Evolutionary conservation across 2,329 filamentous ascomycete species (phyloP), one percentile per base, ranked within the genome.

Genomic region (Aspergillaceae sp.): DNA sequence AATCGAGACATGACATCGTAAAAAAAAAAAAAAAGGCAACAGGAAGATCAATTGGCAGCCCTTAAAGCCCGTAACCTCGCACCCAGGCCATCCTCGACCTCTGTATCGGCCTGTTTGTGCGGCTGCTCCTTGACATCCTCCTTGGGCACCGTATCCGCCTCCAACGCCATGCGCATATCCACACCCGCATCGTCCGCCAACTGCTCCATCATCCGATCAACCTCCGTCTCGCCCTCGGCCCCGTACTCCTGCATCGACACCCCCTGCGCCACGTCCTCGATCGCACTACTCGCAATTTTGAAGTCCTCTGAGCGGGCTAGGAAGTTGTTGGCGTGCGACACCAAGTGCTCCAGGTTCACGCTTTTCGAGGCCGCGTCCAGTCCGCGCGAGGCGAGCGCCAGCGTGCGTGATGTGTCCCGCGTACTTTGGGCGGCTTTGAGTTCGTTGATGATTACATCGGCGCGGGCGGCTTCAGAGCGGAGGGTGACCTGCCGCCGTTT

Each of bases 401-500:
- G 64, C 0, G 69, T 70, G 3, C 66, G 61, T 2, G 70, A 71
- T 7, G 70, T 71, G 40, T 71, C 70, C 7, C 71, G 68, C 37
- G 71, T 74, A 45, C 65, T 69, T 41, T 73, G 70, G 1, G 70
- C 71, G 10, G 71, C 71, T 50, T 73, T 71, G 3, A 74, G 65
- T 45, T 72, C 69, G 45, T 71, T 71, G 52, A 71, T 72, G n/a
- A 74, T 72, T 0, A 72, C 71, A 46, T 74, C 71, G 38, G 71
- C 70, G 11, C 70, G 67, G 9, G 70, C 70, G 5, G 71, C 69
- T 52, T 73, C 67, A 5, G 68, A 65, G 46, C 66, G 65, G 4
- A 74, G 66, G 8, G 67, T 68, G 11, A 73, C 65, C 48, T 71
- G 66, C 49, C 71, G 67, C 44, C 70, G 66, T 45, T 71, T 72